These are phyloP conservation scores for Tagetes erecta DNA, from an alignment of 129 eudicot species.

Conservation along the genomic window DNA sequence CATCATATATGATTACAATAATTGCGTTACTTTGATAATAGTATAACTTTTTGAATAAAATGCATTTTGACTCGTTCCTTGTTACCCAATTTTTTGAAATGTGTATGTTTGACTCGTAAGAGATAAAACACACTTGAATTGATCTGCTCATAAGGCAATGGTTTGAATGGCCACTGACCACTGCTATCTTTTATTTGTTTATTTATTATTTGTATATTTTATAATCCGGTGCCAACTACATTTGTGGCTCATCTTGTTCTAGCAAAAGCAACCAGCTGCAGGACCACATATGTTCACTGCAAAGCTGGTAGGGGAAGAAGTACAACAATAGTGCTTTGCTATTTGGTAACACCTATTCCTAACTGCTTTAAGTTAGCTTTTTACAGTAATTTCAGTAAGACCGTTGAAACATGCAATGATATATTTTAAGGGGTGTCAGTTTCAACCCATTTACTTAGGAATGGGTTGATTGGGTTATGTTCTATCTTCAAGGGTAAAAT, in stretches of 20 bases:
- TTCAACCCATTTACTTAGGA: not conserved
- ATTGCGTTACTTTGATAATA: not conserved
- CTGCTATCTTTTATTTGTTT: not conserved
- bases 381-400: not conserved
- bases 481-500: not conserved
- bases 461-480: not conserved
- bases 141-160: not conserved
- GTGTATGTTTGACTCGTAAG: not conserved
- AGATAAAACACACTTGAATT: not conserved
- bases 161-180: not conserved
- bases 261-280: conserved; percentile 65
- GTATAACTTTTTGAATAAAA: not conserved
- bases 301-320: conserved; percentile 96
- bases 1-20: not conserved
- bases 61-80: not conserved
- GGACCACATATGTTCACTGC: conserved; percentile 84
- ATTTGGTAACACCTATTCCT: conserved; percentile 47
- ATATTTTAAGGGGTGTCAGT: conserved; percentile 3
- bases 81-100: not conserved
- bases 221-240: not conserved
- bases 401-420: not conserved
- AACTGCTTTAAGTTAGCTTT: not conserved
- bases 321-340: conserved; percentile 84
- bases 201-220: not conserved
- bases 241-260: conserved; percentile 11